phyloP scores from a whole-genome alignment of 192 early-diverging fungal species.

The Umbelopsis vinacea region DNA sequence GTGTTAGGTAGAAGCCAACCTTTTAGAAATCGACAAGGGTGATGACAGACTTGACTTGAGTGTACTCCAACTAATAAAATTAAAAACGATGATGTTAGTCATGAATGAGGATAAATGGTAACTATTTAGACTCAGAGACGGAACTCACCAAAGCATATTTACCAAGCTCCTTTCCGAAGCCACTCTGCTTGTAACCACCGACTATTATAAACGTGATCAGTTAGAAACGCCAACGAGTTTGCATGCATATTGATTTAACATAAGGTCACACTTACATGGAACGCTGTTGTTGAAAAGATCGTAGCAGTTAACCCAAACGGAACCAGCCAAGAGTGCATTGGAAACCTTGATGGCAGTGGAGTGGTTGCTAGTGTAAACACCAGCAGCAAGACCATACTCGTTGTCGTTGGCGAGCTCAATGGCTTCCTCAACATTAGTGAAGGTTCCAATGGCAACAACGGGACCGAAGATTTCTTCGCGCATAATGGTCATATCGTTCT shows the following conservation, averaged over 20 bases:
- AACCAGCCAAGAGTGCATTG: slow-evolving; percentile 55
- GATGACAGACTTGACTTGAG: slow-evolving; percentile 53
- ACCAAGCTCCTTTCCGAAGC: slow-evolving; percentile 67
- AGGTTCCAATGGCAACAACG: slow-evolving; percentile 74
- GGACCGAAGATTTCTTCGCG: slow-evolving; percentile 89
- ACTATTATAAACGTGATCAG: slow-evolving; percentile 42
- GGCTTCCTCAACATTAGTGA: slow-evolving; percentile 71
- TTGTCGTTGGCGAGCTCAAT: slow-evolving; percentile 75
- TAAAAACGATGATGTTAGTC: neutral
- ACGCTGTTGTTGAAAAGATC: slow-evolving; percentile 22
- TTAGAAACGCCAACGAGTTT: neutral
- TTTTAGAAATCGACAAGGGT: slow-evolving; percentile 20
- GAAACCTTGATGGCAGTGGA: slow-evolving; percentile 59
- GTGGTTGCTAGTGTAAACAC: slow-evolving; percentile 77
- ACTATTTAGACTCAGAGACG: neutral
- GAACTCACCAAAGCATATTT: slow-evolving; percentile 44
- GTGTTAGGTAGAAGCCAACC: neutral
- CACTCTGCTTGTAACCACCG: slow-evolving; percentile 78
- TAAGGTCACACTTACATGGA: slow-evolving; percentile 4
- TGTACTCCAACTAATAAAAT: slow-evolving; percentile 39
- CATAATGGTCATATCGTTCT: slow-evolving; percentile 58
- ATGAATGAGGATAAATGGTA: neutral
- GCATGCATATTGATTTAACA: neutral
- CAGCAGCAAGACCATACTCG: slow-evolving; percentile 75
- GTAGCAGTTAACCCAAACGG: slow-evolving; percentile 68